phyloP scores from a whole-genome alignment of 768 basidiomycete species.

The Termitomyces sp. region DNA sequence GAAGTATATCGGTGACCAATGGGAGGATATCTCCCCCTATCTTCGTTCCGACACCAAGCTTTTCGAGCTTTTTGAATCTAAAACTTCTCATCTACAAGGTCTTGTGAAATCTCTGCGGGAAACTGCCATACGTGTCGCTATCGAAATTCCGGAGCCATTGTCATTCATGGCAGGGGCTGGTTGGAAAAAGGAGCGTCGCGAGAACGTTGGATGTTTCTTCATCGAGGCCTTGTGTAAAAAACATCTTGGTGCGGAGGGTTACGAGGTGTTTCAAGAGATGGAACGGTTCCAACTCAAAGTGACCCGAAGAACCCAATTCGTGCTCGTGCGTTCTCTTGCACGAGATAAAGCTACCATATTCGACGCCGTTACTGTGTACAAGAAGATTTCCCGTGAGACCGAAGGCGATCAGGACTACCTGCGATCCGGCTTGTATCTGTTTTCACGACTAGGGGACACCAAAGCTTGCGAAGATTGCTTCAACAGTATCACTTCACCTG shows the following conservation, averaged over 20 bases:
- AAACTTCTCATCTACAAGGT: neutral
- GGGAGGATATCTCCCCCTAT: constrained; percentile 26
- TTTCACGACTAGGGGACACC: constrained; percentile 49
- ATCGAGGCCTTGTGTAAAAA: constrained; percentile 34
- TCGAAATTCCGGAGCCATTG: constrained; percentile 29
- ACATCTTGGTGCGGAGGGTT: constrained; percentile 31
- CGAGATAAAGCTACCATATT: constrained; percentile 16
- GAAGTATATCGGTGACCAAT: constrained; percentile 37
- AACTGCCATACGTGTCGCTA: constrained; percentile 11
- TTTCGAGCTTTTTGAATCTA: neutral
- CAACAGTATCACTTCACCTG: constrained; percentile 27
- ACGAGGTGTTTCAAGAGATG: constrained; percentile 37
- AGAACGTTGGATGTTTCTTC: constrained; percentile 35
- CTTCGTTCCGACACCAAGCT: constrained; percentile 5
- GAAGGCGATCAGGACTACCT: constrained; percentile 15
- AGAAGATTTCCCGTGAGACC: constrained; percentile 3
- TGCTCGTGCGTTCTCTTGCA: constrained; percentile 42
- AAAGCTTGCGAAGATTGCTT: constrained; percentile 42
- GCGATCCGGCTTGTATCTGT: constrained; percentile 48
- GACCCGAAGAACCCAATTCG: constrained; percentile 24
- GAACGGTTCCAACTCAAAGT: constrained; percentile 29
- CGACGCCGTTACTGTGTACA: constrained; percentile 19
- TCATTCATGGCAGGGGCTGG: constrained; percentile 20
- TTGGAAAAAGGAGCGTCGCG: constrained; percentile 24
- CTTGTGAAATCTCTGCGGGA: constrained; percentile 11